Base-by-base conservation (phyloP, 2,329 filamentous ascomycete genomes). In the Hymenoscyphus repandus region DNA sequence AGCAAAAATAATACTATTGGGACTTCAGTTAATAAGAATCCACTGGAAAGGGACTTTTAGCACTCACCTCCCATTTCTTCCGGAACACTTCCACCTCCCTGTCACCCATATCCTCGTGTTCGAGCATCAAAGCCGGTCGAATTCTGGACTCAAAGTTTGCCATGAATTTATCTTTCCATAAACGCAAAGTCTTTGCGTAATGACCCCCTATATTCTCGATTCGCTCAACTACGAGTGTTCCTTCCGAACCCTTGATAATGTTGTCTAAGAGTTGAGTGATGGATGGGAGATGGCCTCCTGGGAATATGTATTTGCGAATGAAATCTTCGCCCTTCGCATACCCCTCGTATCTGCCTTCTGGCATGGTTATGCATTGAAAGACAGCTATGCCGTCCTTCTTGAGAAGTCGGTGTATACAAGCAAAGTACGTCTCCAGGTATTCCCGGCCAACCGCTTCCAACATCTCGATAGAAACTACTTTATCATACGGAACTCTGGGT, bases 281-380 rank as follows among this genome's bases (percentile, higher is more conserved):
- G 74, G 43, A 73, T 73, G 80, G 80, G 6, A 90, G 70, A 62
- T 89, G 84, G 1, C 86, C 86, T n/a, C 86, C 85, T 0, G 86
- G 86, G 67, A 90, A 90, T 49, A 90, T 89, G 68, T 90, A 88
- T 55, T 83, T 81, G 51, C 84, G 79, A 63, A 90, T 88, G 67
- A 90, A 90, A 63, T 88, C 85, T 65, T 86, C 80, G 2, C 78
- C 76, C 59, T 77, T 80, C 15, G 79, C 75, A 62, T 88, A 88
- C 6, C 76, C 77, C 55, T 81, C 79, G 63, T 87, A 84, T 46
- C 83, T 75, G 36, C 75, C 71, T 62, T 89, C 83, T 0, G 85
- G 85, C 78, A 88, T 88, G 1, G 86, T 89, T 62, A 88, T 89
- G 67, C 85, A 88, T 65, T 89, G 86, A 66, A 90, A 87, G 43